A percentile compares a stretch with the other conserved stretches of the same genome.
These are phyloP conservation scores for Naganishia friedmannii DNA, from an alignment of 768 basidiomycete genomes.

Conservation along the genomic window DNA sequence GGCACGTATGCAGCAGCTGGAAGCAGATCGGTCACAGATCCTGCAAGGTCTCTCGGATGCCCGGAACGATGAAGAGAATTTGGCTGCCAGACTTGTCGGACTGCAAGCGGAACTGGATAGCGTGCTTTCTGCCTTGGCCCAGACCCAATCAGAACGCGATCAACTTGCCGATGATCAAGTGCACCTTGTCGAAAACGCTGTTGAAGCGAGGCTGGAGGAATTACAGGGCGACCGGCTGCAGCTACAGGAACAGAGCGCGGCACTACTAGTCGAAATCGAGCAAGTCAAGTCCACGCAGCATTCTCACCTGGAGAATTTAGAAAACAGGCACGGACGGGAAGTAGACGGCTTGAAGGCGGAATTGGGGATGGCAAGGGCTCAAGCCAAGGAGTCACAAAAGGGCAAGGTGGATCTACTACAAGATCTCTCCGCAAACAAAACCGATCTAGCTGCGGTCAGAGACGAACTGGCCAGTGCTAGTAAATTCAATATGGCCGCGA, in stretches of 20 bases:
- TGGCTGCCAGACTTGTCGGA: conserved; percentile 63
- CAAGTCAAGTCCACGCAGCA: conserved; percentile 33
- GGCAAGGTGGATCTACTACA: conserved; percentile 30
- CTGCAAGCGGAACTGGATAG: conserved; percentile 71
- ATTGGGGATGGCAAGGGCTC: conserved; percentile 55
- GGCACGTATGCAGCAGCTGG: conserved; percentile 56
- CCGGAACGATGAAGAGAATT: conserved; percentile 36
- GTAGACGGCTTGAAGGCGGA: conserved; percentile 70
- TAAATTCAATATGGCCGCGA: conserved; percentile 43
- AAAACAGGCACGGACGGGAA: conserved; percentile 35
- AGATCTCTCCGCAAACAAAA: conserved; percentile 38
- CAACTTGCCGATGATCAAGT: conserved; percentile 69
- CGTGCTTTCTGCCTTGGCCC: conserved; percentile 65
- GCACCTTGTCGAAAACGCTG: conserved; percentile 60
- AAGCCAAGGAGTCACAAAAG: conserved; percentile 43
- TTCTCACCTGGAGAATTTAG: conserved; percentile 23
- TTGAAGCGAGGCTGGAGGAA: conserved; percentile 86
- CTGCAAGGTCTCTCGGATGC: conserved; percentile 28
- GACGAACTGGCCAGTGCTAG: conserved; percentile 27
- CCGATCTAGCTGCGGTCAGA: conserved; percentile 38
- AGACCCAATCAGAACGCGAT: conserved; percentile 75
- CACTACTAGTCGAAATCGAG: conserved; percentile 71
- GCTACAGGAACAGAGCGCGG: conserved; percentile 77
- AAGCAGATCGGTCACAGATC: conserved; percentile 29
- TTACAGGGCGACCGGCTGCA: conserved; percentile 91